These are phyloP conservation scores for Phaeophleospora eucalypticola DNA, from an alignment of 2,329 filamentous ascomycete species.

Conservation along the genomic window DNA sequence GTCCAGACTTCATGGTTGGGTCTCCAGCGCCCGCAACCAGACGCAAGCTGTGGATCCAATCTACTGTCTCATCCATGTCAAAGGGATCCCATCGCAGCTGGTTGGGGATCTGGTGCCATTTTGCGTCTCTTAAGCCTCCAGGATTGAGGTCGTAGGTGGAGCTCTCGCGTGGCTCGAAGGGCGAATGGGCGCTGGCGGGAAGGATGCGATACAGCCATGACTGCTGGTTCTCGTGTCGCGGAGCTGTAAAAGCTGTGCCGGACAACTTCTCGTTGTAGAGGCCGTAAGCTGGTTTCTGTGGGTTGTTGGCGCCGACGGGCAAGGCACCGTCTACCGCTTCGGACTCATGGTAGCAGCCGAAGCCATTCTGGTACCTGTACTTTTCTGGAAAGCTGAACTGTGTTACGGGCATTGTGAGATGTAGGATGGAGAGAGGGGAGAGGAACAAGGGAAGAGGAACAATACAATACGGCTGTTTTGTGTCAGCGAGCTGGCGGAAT, in stretches of 20 bases:
- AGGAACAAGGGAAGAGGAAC: neutral
- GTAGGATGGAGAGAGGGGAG: conserved; percentile 19
- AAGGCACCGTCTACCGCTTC: conserved; percentile 73
- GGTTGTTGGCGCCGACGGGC: conserved; percentile 73
- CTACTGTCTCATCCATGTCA: conserved; percentile 64
- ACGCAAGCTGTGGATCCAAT: conserved; percentile 66
- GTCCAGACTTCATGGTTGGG: conserved; percentile 69
- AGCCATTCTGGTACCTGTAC: conserved; percentile 76
- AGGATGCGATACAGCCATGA: conserved; percentile 57
- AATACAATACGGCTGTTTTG: neutral
- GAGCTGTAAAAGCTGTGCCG: conserved; percentile 58
- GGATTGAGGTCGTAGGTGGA: conserved; percentile 49
- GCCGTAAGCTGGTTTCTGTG: conserved; percentile 70
- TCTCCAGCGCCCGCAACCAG: conserved; percentile 76
- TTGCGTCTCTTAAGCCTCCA: conserved; percentile 33
- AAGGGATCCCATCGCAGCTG: conserved; percentile 78
- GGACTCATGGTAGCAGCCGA: conserved; percentile 72
- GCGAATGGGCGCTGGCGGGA: conserved; percentile 55
- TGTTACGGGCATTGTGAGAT: conserved; percentile 68
- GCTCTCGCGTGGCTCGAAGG: conserved; percentile 49
- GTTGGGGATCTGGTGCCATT: conserved; percentile 70
- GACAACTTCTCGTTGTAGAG: conserved; percentile 72
- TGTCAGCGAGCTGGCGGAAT: neutral
- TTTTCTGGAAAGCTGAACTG: conserved; percentile 60
- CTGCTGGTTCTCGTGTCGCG: conserved; percentile 54